Evolutionary conservation across 1,284 basidiomycete genomes (phyloP), one percentile per base, ranked within the genome.

Genomic region (Ceratorhiza oryzae-sativae): DNA sequence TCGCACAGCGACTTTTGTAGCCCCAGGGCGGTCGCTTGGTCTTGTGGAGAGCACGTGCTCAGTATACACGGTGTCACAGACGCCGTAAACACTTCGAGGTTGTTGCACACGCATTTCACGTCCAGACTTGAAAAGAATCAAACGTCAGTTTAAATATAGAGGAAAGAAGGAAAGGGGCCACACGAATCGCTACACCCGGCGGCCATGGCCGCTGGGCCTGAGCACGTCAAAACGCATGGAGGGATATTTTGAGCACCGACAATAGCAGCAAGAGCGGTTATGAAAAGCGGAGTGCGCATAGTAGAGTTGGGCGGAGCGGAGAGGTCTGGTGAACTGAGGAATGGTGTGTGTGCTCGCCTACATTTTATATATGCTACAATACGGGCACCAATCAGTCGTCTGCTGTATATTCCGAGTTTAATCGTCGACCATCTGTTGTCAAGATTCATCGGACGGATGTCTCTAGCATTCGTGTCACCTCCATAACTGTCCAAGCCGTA

Each of bases 161-260:
- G 25, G n/a, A 48, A 13, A 9, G 18, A 58, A 10, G 32, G 15
- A 55, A 6, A 2, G 27, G 23, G 15, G 46, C n/a, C 65, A 18
- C 48, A 68, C 65, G 53, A 23, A 25, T 41, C 30, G n/a, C 23
- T 30, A 30, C 53, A 56, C 2, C 65, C 51, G 23, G 65, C 65
- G 10, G 36, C 25, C 13, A 18, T 41, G 3, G 65, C 65, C 32
- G 65, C 65, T 20, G 51, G 51, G 1, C 36, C 53, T 1, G 39
- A 34, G 36, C 65, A 68, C 8, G 34, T 27, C 36, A 58, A 4
- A 15, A 68, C 39, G 23, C 65, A 68, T 18, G 32, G 12, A 25
- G 48, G 46, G 48, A 67, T 67, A 41, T 41, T 27, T 18, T 55
- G 51, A 13, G 51, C 51, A 12, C 25, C 51, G 15, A 55, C 51